Percentiles rank a stretch among this genome's conserved stretches.
phyloP scores from a whole-genome alignment of 352 stramenopile species.

The Globisporangium heterothallicum region DNA sequence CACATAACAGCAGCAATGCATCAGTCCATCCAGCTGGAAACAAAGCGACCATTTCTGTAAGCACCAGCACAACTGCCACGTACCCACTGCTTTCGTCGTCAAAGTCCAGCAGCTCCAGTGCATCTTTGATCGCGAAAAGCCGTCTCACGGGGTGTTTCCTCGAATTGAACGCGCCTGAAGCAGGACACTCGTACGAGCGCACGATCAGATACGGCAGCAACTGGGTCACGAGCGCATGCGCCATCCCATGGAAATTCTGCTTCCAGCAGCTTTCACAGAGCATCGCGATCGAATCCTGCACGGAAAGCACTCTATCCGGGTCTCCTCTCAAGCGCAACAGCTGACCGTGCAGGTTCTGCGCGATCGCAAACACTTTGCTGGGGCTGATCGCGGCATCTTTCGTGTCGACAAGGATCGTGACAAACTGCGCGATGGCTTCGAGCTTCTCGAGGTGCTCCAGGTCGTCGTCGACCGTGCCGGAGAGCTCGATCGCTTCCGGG shows the following conservation, averaged over 20 bases:
- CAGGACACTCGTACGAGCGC: constrained; percentile 60
- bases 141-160: constrained; percentile 72
- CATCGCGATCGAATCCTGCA: constrained; percentile 66
- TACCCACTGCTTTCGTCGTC: constrained; percentile 75
- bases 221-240: constrained; percentile 75
- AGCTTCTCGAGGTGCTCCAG: constrained; percentile 26
- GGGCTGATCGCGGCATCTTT: constrained; percentile 48
- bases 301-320: constrained; percentile 23
- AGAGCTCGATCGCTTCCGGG: constrained; percentile 29
- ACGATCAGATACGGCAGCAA: constrained; percentile 83
- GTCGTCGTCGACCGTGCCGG: constrained; percentile 7
- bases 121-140: constrained; percentile 72
- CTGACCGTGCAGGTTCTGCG: constrained; percentile 62
- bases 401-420: constrained; percentile 49
- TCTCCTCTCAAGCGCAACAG: constrained; percentile 51
- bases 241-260: constrained; percentile 45
- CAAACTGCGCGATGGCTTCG: constrained; percentile 48
- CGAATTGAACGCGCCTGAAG: constrained; percentile 43
- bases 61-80: not conserved
- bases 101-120: constrained; percentile 75
- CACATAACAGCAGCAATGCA: not conserved
- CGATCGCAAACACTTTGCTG: constrained; percentile 49
- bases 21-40: not conserved
- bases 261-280: constrained; percentile 78
- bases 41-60: not conserved